These are phyloP conservation scores for Penicillium sp. DNA, from an alignment of 2,329 filamentous ascomycete genomes.

Conservation along the genomic window DNA sequence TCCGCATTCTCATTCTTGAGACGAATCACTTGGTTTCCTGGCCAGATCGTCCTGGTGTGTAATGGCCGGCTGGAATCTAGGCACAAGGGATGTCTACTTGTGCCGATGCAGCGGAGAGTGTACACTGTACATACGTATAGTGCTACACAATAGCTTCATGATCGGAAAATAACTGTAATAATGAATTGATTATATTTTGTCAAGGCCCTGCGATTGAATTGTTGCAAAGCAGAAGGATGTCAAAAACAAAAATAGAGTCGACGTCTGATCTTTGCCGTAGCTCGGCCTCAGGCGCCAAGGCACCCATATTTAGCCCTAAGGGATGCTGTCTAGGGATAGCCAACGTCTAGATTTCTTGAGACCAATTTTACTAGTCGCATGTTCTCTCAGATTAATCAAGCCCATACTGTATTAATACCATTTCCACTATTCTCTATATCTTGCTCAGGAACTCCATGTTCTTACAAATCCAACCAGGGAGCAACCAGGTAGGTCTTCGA, in stretches of 20 bases:
- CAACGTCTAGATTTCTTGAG: not conserved
- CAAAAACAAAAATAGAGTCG: not conserved
- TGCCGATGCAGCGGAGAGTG: not conserved
- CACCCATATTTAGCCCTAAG: not conserved
- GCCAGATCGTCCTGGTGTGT: not conserved
- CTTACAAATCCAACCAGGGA: not conserved
- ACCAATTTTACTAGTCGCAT: not conserved
- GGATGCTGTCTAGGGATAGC: too few relatives aligned
- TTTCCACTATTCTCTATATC: not conserved
- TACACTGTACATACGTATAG: not conserved
- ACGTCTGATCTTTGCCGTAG: too few relatives aligned
- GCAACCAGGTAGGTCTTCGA: not conserved
- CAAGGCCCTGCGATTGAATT: too few relatives aligned
- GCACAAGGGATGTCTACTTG: not conserved
- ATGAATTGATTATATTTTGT: not conserved
- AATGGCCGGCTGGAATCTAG: not conserved
- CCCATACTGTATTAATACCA: too few relatives aligned
- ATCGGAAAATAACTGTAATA: not conserved
- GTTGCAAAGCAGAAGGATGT: not conserved
- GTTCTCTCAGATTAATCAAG: too few relatives aligned
- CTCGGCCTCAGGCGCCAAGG: not conserved
- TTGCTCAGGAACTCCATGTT: not conserved
- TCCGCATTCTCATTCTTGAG: not conserved
- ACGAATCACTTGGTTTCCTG: not conserved
- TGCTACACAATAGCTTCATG: not conserved